A percentile compares a stretch with the other conserved stretches of the same genome.
phyloP scores from a whole-genome alignment of 148 eudicot species.

The Vaccinium corymbosum region DNA sequence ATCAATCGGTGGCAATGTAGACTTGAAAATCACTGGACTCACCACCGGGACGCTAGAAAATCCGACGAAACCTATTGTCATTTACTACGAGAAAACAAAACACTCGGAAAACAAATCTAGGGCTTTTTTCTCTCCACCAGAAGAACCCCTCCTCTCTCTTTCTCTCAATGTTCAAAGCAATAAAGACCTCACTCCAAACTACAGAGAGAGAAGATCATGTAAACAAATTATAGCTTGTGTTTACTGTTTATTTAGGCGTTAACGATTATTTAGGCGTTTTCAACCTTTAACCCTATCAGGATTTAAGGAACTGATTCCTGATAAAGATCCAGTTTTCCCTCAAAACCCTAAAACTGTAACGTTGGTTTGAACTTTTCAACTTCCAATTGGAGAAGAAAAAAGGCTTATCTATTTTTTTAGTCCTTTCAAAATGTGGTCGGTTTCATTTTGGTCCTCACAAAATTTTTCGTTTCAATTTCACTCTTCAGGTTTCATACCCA shows the following conservation, averaged over 20 bases:
- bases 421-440: too few species aligned
- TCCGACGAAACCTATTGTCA: slow-evolving; percentile 58
- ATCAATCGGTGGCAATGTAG: slow-evolving; percentile 11
- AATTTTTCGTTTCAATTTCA: too few species aligned
- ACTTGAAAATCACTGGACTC: slow-evolving; percentile 32
- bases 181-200: background rate
- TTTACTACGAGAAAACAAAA: slow-evolving; percentile 41
- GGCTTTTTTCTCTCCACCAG: background rate
- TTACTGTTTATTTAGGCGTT: too few species aligned
- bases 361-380: background rate
- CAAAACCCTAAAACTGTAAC: background rate
- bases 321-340: slow-evolving; percentile 4
- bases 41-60: slow-evolving; percentile 21
- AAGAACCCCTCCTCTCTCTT: too few species aligned
- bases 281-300: background rate
- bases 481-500: too few species aligned
- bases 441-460: too few species aligned
- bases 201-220: background rate
- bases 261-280: background rate
- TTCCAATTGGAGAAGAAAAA: background rate
- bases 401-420: background rate
- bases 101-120: background rate
- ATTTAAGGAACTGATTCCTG: slow-evolving; percentile 5
- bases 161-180: background rate
- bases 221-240: background rate